Base-by-base conservation (phyloP, 768 basidiomycete species). In the Boletus patriciae region DNA sequence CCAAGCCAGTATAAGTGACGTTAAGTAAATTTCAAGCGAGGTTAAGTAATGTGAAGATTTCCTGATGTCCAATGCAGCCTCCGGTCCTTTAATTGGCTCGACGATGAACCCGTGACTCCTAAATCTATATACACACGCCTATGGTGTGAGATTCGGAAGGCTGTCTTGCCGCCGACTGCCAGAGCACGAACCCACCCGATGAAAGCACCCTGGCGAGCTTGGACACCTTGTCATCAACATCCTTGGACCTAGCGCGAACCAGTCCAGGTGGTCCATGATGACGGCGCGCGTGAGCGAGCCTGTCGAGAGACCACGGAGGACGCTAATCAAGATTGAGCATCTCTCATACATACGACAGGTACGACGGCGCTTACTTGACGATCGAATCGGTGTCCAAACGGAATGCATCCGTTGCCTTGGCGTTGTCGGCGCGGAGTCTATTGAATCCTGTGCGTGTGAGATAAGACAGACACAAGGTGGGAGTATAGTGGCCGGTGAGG, bases 181-280 rank as follows among this genome's bases (percentile, higher is more conserved):
- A 89, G 53, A 87, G 80, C 4, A 87, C 80, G 50, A 80, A 74
- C 0, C 88, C 89, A 0, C 83, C 84, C 0, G 77, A 68, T 0
- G 78, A 73, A n/a, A 88, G 68, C 1, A 83, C 86, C 2, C 85
- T 75, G 46, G 76, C 72, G 45, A 88, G 77, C 61, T 86, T 80
- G 2, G 21, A 33, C 19, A 86, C 75, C 65, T 88, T 85, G 37
- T 79, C 77, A 38, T 83, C 79, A 1, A 76, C 72, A 37, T 80
- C 78, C 47, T 69, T 67, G 16, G 79, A 74, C 4, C 78, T 76
- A 0, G 82, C 0, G 77, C 61, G 50, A 83, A 81, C 77, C 80
- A 83, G 61, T 86, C 85, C 48, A 87, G 76, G 46, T 84, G 83
- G 68, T 90, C 88, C 88, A 89, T 89, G 54, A 88, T 76, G 33